Base-by-base conservation (phyloP, 169 alveolate species). In the Plasmodium vinckei region DNA sequence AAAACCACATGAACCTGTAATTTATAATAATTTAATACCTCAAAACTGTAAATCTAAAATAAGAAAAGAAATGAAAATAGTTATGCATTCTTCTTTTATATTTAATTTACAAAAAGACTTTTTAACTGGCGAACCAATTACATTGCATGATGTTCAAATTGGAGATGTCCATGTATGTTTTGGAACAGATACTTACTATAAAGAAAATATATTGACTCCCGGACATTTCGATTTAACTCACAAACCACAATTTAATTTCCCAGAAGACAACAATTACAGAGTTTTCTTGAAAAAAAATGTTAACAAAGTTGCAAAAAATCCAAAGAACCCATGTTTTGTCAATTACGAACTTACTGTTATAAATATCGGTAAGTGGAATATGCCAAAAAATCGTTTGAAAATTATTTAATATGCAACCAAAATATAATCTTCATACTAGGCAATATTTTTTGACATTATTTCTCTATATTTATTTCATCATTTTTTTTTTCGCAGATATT, bases 251-350 rank as follows among this genome's bases (percentile, higher is more conserved):
- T 49, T 39, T 17, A 64, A 77, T 51, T 77, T 77, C 23, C 4
- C 27, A 5, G n/a, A 9, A 2, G 44, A 64, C 1, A 73, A 64
- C 39, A 77, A 77, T n/a, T 77, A 63, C 33, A 47, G 51, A 49
- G 54, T 77, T 10, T 77, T 77, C 51, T 63, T 63, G 9, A 77
- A 27, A 46, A 77, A 77, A 44, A 77, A 77, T n/a, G 60, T 15
- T 17, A 25, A 53, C 1, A 17, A 47, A 59, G 17, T 77, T 27
- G 9, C 77, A 12, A 33, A 63, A 21, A 65, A 64, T 27, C 70
- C 59, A 13, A 15, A 64, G 13, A 68, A 63, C 61, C 53, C 21
- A n/a, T 77, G 88, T 42, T 77, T 13, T 25, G 72, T 77, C 44
- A 44, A 77, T 67, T 77, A 77, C 47, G 44, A 15, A 33, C 51